These are phyloP conservation scores for Aspergillus pseudoterreus DNA, from an alignment of 2,329 filamentous ascomycete genomes.

Conservation along the genomic window DNA sequence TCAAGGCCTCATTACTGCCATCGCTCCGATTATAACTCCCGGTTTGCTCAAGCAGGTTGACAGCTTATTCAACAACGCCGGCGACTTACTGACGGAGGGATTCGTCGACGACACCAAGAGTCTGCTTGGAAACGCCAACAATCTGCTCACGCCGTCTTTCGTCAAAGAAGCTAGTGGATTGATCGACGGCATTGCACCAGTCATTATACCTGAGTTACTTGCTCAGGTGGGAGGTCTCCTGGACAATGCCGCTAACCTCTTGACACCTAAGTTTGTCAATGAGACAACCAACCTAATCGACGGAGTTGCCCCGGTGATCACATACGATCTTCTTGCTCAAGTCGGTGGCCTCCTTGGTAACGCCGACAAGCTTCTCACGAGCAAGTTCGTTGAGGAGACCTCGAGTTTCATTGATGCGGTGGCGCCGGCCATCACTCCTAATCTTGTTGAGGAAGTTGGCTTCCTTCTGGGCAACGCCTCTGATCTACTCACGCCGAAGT, in stretches of 20 bases:
- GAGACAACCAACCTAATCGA: constrained; percentile 19
- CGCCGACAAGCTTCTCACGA: constrained; percentile 23
- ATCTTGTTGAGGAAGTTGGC: constrained; percentile 26
- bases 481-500: constrained; percentile 25
- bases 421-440: constrained; percentile 21
- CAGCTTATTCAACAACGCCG: constrained; percentile 23
- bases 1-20: neutral
- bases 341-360: constrained; percentile 21
- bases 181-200: constrained; percentile 10
- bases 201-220: constrained; percentile 8
- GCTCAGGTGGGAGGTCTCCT: constrained; percentile 12
- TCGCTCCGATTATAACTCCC: constrained; percentile 16
- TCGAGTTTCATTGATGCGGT: constrained; percentile 18
- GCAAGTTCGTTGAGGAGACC: constrained; percentile 24
- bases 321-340: constrained; percentile 18
- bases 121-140: constrained; percentile 12
- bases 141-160: constrained; percentile 27
- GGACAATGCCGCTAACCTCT: constrained; percentile 16
- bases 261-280: constrained; percentile 21
- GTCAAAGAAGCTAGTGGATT: constrained; percentile 14
- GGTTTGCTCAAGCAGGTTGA: constrained; percentile 21
- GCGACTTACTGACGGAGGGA: constrained; percentile 29
- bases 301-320: constrained; percentile 19
- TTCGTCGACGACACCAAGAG: constrained; percentile 25
- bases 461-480: constrained; percentile 30